Evolutionary conservation across 345 rosid species (phyloP).

Genomic region (Arabis hirsuta): DNA sequence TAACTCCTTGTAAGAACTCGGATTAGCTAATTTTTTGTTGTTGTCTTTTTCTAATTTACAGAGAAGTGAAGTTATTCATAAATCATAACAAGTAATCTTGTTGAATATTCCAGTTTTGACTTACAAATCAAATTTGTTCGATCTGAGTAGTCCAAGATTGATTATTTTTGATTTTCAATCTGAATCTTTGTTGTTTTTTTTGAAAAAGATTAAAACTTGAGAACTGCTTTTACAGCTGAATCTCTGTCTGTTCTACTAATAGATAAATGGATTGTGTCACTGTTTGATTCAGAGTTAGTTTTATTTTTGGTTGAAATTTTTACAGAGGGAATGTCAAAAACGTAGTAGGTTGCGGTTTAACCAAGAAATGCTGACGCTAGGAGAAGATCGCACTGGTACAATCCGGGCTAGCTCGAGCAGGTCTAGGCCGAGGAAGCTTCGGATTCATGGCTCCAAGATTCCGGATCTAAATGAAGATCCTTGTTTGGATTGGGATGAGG

Average conservation of each 20-base stretch:
- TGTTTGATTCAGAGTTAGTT: slow-evolving; percentile 11
- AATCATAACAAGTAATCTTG: not conserved
- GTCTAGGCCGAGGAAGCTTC: slow-evolving; percentile 37
- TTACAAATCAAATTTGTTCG: not conserved
- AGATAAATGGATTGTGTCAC: not conserved
- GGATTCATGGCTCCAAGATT: slow-evolving; percentile 34
- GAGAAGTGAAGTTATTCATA: not conserved
- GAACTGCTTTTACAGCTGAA: not conserved
- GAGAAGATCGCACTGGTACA: slow-evolving; percentile 36
- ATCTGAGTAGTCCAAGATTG: slow-evolving; percentile 4
- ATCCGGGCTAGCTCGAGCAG: slow-evolving; percentile 17
- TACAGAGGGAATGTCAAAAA: slow-evolving; percentile 49
- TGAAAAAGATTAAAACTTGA: not conserved
- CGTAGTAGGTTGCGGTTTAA: not conserved
- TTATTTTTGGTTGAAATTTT: not conserved
- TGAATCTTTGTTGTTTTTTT: not conserved
- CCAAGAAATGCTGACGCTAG: slow-evolving; percentile 38
- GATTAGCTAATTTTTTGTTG: not conserved
- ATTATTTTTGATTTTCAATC: not conserved
- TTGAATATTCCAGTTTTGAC: not conserved
- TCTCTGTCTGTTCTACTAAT: no score
- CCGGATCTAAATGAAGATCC: slow-evolving; percentile 40
- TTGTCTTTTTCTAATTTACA: not conserved
- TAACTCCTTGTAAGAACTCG: slow-evolving; percentile 9
- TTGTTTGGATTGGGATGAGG: slow-evolving; percentile 34